Conservation (phyloP, 2,329 filamentous ascomycete genomes). For the Akanthomyces lecanii region DNA sequence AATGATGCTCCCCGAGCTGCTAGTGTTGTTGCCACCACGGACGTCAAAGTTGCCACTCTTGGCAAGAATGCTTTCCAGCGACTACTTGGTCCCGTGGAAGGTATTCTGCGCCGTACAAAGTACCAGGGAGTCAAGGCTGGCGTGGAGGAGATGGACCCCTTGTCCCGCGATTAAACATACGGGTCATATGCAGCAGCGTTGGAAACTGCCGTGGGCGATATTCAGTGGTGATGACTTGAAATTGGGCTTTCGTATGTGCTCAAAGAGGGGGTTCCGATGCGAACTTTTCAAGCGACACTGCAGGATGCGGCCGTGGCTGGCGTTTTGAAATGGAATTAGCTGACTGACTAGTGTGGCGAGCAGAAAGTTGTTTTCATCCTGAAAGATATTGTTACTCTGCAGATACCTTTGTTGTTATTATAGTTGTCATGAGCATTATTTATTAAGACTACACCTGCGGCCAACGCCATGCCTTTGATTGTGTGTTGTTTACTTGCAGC, state of each 20-base stretch:
- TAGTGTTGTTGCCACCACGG: conserved; percentile 75
- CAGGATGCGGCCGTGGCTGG: background rate
- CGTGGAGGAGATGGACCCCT: conserved; percentile 64
- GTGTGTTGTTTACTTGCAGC: no score
- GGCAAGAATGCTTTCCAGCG: conserved; percentile 95
- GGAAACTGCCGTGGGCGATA: background rate
- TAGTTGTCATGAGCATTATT: conserved; percentile 17
- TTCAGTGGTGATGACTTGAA: background rate
- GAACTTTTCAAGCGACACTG: background rate
- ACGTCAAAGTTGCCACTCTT: conserved; percentile 88
- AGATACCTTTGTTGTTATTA: conserved; percentile 19
- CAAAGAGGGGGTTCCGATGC: background rate
- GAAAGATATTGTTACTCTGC: conserved; percentile 15
- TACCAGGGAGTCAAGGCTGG: conserved; percentile 58
- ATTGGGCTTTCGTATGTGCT: background rate
- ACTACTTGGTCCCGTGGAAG: conserved; percentile 85
- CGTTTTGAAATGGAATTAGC: conserved; percentile 9
- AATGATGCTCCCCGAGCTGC: conserved; percentile 93
- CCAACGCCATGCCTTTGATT: background rate
- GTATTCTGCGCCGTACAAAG: conserved; percentile 81
- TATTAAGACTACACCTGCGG: background rate
- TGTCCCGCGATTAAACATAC: conserved; percentile 37
- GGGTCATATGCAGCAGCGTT: no score
- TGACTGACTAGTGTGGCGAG: background rate
- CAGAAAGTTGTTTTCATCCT: conserved; percentile 3